phyloP scores from a whole-genome alignment of 1,284 basidiomycete species.

The Pascua sp. region DNA sequence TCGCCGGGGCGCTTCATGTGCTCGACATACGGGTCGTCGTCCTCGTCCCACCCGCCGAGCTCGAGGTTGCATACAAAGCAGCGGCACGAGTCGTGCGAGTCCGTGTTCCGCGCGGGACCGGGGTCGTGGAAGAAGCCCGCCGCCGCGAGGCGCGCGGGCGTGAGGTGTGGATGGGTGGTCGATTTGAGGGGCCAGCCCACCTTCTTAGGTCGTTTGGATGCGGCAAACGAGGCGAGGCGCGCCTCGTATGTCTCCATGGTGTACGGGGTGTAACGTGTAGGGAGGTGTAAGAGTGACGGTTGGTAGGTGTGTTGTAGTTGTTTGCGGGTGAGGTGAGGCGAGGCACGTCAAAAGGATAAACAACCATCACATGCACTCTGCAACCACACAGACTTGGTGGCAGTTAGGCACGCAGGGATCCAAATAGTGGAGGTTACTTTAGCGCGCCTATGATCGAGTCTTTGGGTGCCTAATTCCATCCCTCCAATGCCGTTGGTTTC shows the following conservation, averaged over 20 bases:
- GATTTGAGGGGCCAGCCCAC: constrained; percentile 38
- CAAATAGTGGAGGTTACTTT: too few species aligned
- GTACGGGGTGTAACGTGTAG: not conserved
- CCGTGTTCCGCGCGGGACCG: constrained; percentile 6
- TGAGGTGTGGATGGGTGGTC: constrained; percentile 54
- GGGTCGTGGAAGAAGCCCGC: constrained; percentile 71
- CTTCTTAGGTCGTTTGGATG: constrained; percentile 31
- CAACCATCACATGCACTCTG: too few species aligned
- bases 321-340: not conserved
- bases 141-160: constrained; percentile 65
- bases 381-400: too few species aligned
- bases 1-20: constrained; percentile 63
- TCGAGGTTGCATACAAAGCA: constrained; percentile 74
- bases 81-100: constrained; percentile 42
- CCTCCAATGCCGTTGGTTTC: not conserved
- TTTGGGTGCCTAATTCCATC: too few species aligned
- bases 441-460: too few species aligned
- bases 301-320: not conserved
- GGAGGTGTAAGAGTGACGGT: not conserved
- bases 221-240: constrained; percentile 35
- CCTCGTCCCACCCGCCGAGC: constrained; percentile 70
- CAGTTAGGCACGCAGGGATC: too few species aligned
- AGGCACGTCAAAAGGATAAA: too few species aligned
- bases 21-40: constrained; percentile 75
- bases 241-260: constrained; percentile 39